Base-by-base conservation (phyloP, 345 rosid genomes). In the Salix koriyanagi region DNA sequence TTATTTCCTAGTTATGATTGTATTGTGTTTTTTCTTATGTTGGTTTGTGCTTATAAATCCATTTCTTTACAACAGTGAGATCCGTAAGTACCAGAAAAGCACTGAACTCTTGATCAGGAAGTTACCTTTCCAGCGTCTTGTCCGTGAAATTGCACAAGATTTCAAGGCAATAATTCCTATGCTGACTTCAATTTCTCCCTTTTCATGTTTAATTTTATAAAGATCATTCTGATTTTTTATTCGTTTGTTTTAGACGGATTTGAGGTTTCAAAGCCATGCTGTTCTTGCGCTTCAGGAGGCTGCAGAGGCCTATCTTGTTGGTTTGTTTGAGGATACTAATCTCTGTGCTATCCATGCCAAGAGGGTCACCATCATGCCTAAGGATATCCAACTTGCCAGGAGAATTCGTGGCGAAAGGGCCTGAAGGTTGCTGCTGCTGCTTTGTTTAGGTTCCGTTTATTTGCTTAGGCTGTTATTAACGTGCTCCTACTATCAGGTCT, bases 141-240 rank as follows among this genome's bases (percentile, higher is more conserved):
- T 89, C 58, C 88, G 90, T 77, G 92, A 89, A 70, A 84, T 87
- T 61, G 90, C 90, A 5, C 90, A 89, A 76, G 89, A 89, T 50
- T 89, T 87, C 80, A 89, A 89, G 88, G 91, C 85, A 76, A 44
- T 50, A 18, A 42, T 26, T 69, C 32, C 56, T 48, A 19, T 28
- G 19, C 34, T 36, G 26, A 18, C 15, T 67, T 10, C 8, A 16
- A 0, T 67, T 9, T 10, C 26, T 15, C 13, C 7, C 6, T 60
- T 15, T 16, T 21, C 18, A 48, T 50, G 28, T 60, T 62, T 60
- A 25, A 26, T 62, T 41, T 1, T 42, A 10, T 16, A 6, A 21
- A 1, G 37, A 8, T 21, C 46, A n/a, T 15, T 32, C 10, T 69
- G 37, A 23, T 68, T 79, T 67, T 28, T 8, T 16, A 25, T 46